These are phyloP conservation scores for Termitomyces heimii DNA, from an alignment of 768 basidiomycete species.

Conservation along the genomic window DNA sequence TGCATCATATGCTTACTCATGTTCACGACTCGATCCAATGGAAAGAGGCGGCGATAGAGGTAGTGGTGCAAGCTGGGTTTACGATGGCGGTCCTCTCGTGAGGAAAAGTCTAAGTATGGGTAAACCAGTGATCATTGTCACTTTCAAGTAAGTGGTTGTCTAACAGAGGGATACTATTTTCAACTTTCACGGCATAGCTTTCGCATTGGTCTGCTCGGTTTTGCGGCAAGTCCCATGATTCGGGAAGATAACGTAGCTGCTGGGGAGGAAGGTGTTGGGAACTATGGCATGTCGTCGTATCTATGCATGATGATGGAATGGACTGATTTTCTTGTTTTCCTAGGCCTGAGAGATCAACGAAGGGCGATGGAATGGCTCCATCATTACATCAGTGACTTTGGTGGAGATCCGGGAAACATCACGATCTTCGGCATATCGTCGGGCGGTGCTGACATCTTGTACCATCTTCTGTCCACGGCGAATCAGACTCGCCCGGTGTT, in stretches of 20 bases:
- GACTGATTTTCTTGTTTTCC: slow-evolving; percentile 2
- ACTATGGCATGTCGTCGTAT: slow-evolving; percentile 51
- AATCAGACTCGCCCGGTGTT: slow-evolving; percentile 61
- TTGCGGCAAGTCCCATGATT: slow-evolving; percentile 60
- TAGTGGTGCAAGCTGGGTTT: slow-evolving; percentile 72
- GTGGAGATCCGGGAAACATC: slow-evolving; percentile 59
- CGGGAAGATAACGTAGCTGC: slow-evolving; percentile 59
- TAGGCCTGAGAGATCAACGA: slow-evolving; percentile 62
- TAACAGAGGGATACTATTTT: background rate
- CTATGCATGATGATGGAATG: background rate
- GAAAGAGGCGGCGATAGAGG: slow-evolving; percentile 66
- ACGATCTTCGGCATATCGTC: slow-evolving; percentile 47
- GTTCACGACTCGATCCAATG: slow-evolving; percentile 2
- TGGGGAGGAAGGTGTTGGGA: slow-evolving; percentile 70
- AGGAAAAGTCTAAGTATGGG: slow-evolving; percentile 54
- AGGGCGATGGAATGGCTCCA: slow-evolving; percentile 61
- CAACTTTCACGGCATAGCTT: slow-evolving; percentile 38
- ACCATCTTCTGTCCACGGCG: slow-evolving; percentile 55
- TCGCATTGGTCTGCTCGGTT: slow-evolving; percentile 73
- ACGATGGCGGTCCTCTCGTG: slow-evolving; percentile 68
- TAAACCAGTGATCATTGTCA: slow-evolving; percentile 67
- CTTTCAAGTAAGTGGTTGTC: slow-evolving; percentile 57
- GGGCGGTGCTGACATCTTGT: slow-evolving; percentile 54
- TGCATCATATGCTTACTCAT: background rate
- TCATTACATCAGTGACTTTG: slow-evolving; percentile 54